Base-by-base conservation (phyloP, 202 grass and related monocot genomes). In the Zizania palustris region DNA sequence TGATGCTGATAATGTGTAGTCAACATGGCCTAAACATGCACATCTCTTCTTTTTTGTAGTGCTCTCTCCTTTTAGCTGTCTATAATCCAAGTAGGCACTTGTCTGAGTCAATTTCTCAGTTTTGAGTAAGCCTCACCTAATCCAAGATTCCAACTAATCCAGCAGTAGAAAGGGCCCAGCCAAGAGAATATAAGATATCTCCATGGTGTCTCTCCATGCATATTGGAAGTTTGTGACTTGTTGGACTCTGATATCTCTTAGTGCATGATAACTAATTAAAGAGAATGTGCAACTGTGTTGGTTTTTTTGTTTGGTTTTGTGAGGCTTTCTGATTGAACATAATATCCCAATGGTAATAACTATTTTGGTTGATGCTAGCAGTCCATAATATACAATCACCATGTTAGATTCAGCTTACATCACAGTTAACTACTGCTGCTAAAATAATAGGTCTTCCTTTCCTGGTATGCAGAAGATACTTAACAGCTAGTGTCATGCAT, bases 401-500 rank as follows among this genome's bases (percentile, higher is more conserved):
- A 54, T 16, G n/a, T 54, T 35, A 5, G 19, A 57, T 14, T 72
- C 49, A 22, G 69, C 21, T 49, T 40, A 19, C 84, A 36, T 76
- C 72, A 71, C 28, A 55, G 38, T 39, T 6, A 80, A 85, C 69
- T 42, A 67, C 62, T 62, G 0, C 44, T 9, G 6, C 51, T n/a
- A 19, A 72, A 44, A 71, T 66, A 2, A 40, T 50, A 19, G 11
- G 46, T 57, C 58, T 84, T 71, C 22, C 50, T 59, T 84, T 71
- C 22, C 50, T 59, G 10, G 6, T 45, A 20, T 33, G 75, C 50
- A 45, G 18, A 59, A 4, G 21, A 14, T 9, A 45, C 21, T 14
- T 53, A 42, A 69, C 67, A 43, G 43, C 2, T 16, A 35, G 18
- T 42, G 13, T 28, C 18, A 34, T 28, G 34, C n/a, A n/a, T n/a